Conservation (phyloP, 1,139 yeast genomes). For the Saccharomyces hybrid region DNA sequence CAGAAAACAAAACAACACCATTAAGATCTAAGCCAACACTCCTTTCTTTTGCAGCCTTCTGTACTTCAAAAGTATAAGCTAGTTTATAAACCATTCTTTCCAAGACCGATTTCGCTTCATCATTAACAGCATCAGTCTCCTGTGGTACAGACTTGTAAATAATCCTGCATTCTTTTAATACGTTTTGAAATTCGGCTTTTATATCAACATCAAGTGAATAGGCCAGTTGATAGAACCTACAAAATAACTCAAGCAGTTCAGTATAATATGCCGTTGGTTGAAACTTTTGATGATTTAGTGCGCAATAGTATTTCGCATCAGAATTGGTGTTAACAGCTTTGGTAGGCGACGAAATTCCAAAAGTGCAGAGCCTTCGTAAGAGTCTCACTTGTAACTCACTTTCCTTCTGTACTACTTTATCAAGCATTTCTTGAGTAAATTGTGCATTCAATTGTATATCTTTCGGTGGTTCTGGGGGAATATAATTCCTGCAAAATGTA, state of each 20-base stretch:
- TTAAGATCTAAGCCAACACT: slow-evolving; percentile 28
- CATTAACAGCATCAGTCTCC: slow-evolving; percentile 24
- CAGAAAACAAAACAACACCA: slow-evolving; percentile 32
- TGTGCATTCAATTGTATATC: slow-evolving; percentile 15
- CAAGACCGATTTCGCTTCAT: slow-evolving; percentile 26
- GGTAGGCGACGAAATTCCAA: slow-evolving; percentile 39
- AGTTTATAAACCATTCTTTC: slow-evolving; percentile 35
- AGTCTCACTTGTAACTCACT: slow-evolving; percentile 28
- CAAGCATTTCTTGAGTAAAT: slow-evolving; percentile 40
- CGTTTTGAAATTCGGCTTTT: slow-evolving; percentile 35
- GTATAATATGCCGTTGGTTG: slow-evolving; percentile 7
- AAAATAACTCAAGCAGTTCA: slow-evolving; percentile 27
- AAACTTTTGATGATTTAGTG: slow-evolving; percentile 7
- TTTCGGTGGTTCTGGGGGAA: slow-evolving; percentile 37
- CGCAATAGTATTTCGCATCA: slow-evolving; percentile 15
- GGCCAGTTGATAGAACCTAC: slow-evolving; percentile 19
- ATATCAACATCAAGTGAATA: slow-evolving; percentile 48
- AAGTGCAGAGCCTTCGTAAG: slow-evolving; percentile 39
- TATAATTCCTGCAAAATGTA: slow-evolving; percentile 62
- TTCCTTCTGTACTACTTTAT: slow-evolving; percentile 25
- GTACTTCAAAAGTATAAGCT: slow-evolving; percentile 33
- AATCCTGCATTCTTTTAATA: slow-evolving; percentile 18
- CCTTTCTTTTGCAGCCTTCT: slow-evolving; percentile 25
- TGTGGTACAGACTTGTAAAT: slow-evolving; percentile 27
- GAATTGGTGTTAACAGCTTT: slow-evolving; percentile 17